Conservation (phyloP, 305 asterid species). For the Rubia tinctorum region DNA sequence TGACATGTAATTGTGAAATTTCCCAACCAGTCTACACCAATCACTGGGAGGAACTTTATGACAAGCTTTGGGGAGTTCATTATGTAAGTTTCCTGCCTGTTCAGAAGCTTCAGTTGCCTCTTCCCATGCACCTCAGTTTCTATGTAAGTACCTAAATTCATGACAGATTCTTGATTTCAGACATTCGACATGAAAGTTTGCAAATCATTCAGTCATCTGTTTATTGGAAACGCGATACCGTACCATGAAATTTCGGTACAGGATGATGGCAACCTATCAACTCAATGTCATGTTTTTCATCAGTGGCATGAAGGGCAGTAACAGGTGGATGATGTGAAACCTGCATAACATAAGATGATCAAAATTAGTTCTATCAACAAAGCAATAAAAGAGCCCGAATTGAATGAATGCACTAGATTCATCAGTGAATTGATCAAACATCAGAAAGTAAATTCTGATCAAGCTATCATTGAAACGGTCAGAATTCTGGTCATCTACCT, state of each 20-base stretch:
- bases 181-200: not conserved
- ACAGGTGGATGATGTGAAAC: no score
- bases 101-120: conserved; percentile 48
- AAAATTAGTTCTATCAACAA: no score
- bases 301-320: no score
- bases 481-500: no score
- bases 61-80: conserved; percentile 77
- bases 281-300: no score
- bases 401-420: no score
- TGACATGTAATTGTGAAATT: conserved; percentile 50
- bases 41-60: conserved; percentile 57
- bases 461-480: no score
- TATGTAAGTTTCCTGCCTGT: conserved; percentile 54
- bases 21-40: conserved; percentile 80
- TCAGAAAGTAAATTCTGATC: no score
- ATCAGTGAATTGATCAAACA: no score
- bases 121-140: conserved; percentile 70
- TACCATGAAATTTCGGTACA: not conserved
- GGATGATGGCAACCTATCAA: no score
- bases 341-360: no score
- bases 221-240: not conserved
- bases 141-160: conserved; percentile 51
- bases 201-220: not conserved
- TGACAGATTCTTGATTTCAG: not conserved
- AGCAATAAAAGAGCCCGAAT: no score